A percentile compares a stretch with the other conserved stretches of the same genome.
Evolutionary conservation across 2,329 filamentous ascomycete species (phyloP).

Genomic region (Colletotrichum phormii): DNA sequence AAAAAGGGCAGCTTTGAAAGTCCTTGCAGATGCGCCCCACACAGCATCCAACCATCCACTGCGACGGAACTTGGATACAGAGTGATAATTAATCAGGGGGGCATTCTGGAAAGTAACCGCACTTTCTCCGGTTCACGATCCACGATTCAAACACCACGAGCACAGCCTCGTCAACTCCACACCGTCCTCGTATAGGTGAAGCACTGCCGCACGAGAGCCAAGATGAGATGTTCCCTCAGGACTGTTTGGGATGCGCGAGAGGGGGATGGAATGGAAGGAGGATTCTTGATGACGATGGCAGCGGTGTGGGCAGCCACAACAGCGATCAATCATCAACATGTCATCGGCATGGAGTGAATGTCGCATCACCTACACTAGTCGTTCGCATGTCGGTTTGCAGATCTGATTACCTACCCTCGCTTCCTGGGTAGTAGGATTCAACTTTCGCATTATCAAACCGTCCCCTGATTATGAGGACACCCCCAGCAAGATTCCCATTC

Average conservation of each 20-base stretch:
- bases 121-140: not conserved
- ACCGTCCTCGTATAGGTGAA: slow-evolving; percentile 25
- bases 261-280: not conserved
- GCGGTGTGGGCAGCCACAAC: not conserved
- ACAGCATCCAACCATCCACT: not conserved
- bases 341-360: slow-evolving; percentile 12
- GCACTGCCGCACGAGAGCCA: slow-evolving; percentile 5
- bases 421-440: not conserved
- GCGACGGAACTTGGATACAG: not conserved
- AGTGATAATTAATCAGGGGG: not conserved
- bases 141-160: slow-evolving; percentile 2
- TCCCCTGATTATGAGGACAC: not conserved
- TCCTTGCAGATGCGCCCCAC: not conserved
- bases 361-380: not conserved
- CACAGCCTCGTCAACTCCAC: slow-evolving; percentile 22
- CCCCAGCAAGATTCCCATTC: not conserved
- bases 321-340: not conserved
- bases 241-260: slow-evolving; percentile 7
- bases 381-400: slow-evolving; percentile 13
- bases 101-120: not conserved
- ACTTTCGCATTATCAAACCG: not conserved
- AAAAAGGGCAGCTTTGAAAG: slow-evolving; percentile 1
- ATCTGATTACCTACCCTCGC: slow-evolving; percentile 12
- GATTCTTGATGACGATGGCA: slow-evolving; percentile 13
- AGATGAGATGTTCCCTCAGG: slow-evolving; percentile 4